Evolutionary conservation across 2,329 filamentous ascomycete genomes (phyloP), one percentile per base, ranked within the genome.

Genomic region (Chaetothyriales sp.): DNA sequence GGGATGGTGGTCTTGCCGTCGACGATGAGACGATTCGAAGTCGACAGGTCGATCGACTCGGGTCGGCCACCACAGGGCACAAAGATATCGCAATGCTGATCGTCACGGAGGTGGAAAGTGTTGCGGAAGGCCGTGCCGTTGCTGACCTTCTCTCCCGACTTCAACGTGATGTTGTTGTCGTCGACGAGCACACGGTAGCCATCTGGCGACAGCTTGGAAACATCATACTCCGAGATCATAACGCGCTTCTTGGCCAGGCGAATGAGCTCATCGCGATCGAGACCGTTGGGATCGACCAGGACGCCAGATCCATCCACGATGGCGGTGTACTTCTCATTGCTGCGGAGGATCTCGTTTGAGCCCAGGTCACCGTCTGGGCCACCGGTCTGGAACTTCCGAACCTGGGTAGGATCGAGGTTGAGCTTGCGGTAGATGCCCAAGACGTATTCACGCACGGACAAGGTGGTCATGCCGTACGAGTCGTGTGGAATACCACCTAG

Each of bases 251-350:
- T 88, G 53, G 92, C 92, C 36, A 98, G 75, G 51, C 87, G 84
- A 20, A 84, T 64, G 20, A 98, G 78, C 70, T 98, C 92, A 1
- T 81, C 76, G 56, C 79, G 84, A 69, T 98, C 78, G 53, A 98
- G 76, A 28, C 92, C 92, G 53, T 93, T 82, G 47, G 89, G 88
- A 64, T 98, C 92, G 18, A 92, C 87, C 8, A 98, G 79, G 10
- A 98, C 92, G 67, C 92, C 92, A 32, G 89, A 85, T 25, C 92
- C 92, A 67, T 98, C 92, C n/a, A 96, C 88, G 56, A 98, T 86
- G 25, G 88, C 80, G 2, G 83, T 87, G 72, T 96, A 96, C 68
- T 87, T 95, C 72, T 98, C 92, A 61, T 94, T 90, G 65, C 88
- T 85, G 53, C 95, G 82, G 49, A 96, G 77, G 59, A 98, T 98